Base-by-base conservation (phyloP, 2,329 filamentous ascomycete species). In the Botrytis galanthina region DNA sequence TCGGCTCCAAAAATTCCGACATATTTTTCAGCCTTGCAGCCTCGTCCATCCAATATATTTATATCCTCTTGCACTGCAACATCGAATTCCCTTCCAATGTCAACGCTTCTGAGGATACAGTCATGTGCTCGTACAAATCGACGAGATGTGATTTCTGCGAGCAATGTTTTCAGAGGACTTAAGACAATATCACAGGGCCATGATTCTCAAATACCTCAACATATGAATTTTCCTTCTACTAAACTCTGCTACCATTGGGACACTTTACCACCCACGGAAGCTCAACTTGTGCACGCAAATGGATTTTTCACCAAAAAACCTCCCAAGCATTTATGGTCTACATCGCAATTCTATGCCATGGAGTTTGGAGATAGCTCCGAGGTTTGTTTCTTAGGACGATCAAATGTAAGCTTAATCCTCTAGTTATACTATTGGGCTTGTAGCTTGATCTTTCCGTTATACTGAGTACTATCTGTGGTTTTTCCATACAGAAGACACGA, bases 371-470 rank as follows among this genome's bases (percentile, higher is more conserved):
- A 81, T 57, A 79, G 79, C 37, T 78, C 81, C 20, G 80, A 83
- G 75, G 80, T 83, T 22, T 82, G 81, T 59, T 92, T 93, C 79
- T 84, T 93, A 6, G 91, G 91, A 29, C 86, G 91, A 64, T 90
- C 87, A 57, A 93, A 93, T 78, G 91, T 69, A 69, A 69, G 66
- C 16, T 20, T 32, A 16, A 29, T 44, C 35, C 51, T 37, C n/a
- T 42, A 4, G 37, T 42, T 26, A 16, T 44, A 32, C 18, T 32
- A 57, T 35, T 42, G 48, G 39, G 48, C 39, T 42, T 16, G 20
- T 26, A n/a, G 29, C 44, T 66, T 48, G 48, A 26, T 42, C 46
- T 42, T 69, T 18, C 35, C n/a, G 32, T 37, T n/a, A 16, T 14
- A 42, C 37, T 68, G 16, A 16, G 20, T 44, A 29, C 29, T 42